phyloP scores from a whole-genome alignment of 805 yeast genomes.

The Komagataella mondaviorum region DNA sequence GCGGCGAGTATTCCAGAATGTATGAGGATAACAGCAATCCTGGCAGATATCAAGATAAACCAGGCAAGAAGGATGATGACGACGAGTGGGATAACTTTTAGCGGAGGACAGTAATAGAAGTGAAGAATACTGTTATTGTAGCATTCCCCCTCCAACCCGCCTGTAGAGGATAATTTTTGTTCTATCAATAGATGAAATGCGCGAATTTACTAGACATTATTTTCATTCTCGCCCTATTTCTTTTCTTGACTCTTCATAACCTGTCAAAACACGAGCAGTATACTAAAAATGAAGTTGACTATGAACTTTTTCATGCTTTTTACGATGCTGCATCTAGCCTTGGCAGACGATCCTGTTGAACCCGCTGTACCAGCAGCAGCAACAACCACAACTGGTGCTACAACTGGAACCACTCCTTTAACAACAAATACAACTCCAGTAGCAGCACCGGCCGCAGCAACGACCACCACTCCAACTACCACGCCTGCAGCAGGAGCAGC shows the following conservation, averaged over 20 bases:
- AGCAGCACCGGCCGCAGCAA: constrained; percentile 1
- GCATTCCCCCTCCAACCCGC: neutral
- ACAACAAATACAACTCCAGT: constrained; percentile 5
- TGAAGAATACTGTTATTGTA: neutral
- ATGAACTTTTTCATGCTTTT: neutral
- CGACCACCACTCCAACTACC: constrained; percentile 5
- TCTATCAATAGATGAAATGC: neutral
- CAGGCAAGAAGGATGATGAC: neutral
- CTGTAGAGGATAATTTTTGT: neutral
- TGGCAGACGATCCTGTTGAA: neutral
- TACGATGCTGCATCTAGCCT: neutral
- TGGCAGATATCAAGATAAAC: neutral
- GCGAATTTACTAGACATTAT: neutral
- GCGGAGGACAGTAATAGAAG: neutral
- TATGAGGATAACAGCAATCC: neutral
- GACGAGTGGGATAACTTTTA: neutral
- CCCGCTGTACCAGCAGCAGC: constrained; percentile 1
- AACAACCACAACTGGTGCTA: constrained; percentile 6
- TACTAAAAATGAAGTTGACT: neutral
- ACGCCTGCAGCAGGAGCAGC: constrained; percentile 5
- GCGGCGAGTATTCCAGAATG: neutral
- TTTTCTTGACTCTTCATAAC: neutral
- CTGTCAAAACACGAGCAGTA: neutral
- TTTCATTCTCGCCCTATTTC: neutral
- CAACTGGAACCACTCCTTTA: constrained; percentile 2